Evolutionary conservation across 75 land plant genomes (phyloP).

Genomic region (Sequoiadendron giganteum): DNA sequence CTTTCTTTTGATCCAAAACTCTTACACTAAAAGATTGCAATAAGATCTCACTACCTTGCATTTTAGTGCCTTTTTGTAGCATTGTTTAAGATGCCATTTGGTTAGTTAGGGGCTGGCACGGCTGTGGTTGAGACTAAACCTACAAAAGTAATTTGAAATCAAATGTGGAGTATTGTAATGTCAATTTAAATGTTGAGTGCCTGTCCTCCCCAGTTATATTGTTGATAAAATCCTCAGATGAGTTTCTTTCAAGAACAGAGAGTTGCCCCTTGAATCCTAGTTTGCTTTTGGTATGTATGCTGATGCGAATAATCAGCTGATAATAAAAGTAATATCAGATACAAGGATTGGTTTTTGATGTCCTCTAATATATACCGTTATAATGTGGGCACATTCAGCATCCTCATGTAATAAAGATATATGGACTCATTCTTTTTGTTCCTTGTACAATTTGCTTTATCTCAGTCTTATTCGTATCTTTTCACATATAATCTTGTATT

Average conservation of each 20-base stretch:
- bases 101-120: neutral
- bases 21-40: neutral
- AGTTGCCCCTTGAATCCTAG: neutral
- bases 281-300: neutral
- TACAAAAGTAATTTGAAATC: neutral
- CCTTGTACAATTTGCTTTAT: neutral
- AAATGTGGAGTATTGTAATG: no score
- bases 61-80: neutral
- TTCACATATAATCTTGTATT: neutral
- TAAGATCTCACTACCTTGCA: neutral
- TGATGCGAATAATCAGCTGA: neutral
- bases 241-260: neutral
- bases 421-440: neutral
- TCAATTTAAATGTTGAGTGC: neutral
- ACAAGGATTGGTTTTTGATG: neutral
- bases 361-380: neutral
- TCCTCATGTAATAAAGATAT: neutral
- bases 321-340: neutral
- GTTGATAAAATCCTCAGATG: neutral
- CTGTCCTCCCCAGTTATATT: neutral
- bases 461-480: neutral
- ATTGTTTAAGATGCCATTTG: neutral
- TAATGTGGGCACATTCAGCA: neutral
- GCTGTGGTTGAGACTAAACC: neutral
- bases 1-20: neutral